A percentile compares a stretch with the other conserved stretches of the same genome.
These are phyloP conservation scores for Sporobolus alterniflorus DNA, from an alignment of 202 grass and related monocot species.

Conservation along the genomic window DNA sequence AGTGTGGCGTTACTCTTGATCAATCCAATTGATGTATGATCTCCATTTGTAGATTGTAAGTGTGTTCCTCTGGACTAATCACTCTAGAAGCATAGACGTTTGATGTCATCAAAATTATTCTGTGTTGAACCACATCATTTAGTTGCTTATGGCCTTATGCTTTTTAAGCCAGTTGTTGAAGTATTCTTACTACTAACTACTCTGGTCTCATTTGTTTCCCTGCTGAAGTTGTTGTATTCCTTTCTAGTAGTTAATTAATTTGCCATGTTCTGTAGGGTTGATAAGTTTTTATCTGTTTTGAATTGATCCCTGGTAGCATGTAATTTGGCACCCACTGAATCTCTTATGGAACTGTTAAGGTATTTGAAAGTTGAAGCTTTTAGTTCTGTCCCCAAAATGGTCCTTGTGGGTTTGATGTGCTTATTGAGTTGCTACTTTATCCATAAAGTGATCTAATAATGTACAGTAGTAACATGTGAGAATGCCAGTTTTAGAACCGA, in stretches of 20 bases:
- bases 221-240: background rate
- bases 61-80: background rate
- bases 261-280: background rate
- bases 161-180: background rate
- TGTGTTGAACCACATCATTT: background rate
- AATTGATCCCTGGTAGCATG: background rate
- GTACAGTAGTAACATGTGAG: background rate
- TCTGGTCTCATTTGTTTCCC: background rate
- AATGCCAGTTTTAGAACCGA: background rate
- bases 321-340: background rate
- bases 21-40: background rate
- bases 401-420: background rate
- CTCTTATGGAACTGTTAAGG: background rate
- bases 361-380: slow-evolving; percentile 2
- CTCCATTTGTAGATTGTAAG: background rate
- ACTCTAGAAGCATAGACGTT: background rate
- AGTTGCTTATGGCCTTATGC: background rate
- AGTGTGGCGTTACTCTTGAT: background rate
- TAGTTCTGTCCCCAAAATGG: background rate
- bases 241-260: background rate
- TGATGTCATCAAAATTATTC: slow-evolving; percentile 1
- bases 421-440: background rate
- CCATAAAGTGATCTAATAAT: background rate
- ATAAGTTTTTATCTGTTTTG: background rate
- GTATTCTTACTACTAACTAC: background rate